Percentiles rank a stretch among this genome's conserved stretches.
These are phyloP conservation scores for Vitis hybrid DNA, from an alignment of 177 flowering plant species.

Conservation along the genomic window DNA sequence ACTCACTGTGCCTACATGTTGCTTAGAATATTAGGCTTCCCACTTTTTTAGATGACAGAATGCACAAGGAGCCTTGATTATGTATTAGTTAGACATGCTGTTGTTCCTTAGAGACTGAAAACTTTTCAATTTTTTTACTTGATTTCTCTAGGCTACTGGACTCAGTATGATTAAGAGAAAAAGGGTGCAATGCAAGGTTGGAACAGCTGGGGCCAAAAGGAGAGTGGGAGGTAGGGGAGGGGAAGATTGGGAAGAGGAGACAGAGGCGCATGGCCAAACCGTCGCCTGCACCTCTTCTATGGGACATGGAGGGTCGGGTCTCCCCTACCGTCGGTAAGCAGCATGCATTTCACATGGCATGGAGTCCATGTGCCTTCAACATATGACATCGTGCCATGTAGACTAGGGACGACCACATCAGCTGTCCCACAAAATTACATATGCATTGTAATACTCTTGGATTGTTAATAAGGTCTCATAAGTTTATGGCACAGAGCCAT, in stretches of 20 bases:
- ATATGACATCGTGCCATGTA: constrained; percentile 6
- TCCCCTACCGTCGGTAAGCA: constrained; percentile 20
- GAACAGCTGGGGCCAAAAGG: constrained; percentile 1
- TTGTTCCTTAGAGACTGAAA: neutral
- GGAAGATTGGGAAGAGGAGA: constrained; percentile 8
- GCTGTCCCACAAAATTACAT: too few species aligned
- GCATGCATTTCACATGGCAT: constrained; percentile 26
- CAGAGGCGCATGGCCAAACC: constrained; percentile 39
- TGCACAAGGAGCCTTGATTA: neutral
- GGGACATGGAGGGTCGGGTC: constrained; percentile 18
- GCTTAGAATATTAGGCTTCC: neutral
- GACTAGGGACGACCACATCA: neutral
- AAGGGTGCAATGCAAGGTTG: neutral
- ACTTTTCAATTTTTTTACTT: neutral
- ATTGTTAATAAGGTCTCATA: too few species aligned
- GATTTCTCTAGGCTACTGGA: too few species aligned
- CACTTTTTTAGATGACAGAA: neutral
- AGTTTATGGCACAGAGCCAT: too few species aligned
- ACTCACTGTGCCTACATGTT: neutral
- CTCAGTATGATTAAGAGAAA: constrained; percentile 7
- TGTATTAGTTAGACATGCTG: too few species aligned
- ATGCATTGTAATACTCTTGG: too few species aligned
- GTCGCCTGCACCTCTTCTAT: constrained; percentile 17
- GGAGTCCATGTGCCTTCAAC: constrained; percentile 25
- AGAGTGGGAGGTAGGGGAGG: constrained; percentile 8